Evolutionary conservation across 2,329 filamentous ascomycete species (phyloP).

Genomic region (Pseudomassariella vexata): DNA sequence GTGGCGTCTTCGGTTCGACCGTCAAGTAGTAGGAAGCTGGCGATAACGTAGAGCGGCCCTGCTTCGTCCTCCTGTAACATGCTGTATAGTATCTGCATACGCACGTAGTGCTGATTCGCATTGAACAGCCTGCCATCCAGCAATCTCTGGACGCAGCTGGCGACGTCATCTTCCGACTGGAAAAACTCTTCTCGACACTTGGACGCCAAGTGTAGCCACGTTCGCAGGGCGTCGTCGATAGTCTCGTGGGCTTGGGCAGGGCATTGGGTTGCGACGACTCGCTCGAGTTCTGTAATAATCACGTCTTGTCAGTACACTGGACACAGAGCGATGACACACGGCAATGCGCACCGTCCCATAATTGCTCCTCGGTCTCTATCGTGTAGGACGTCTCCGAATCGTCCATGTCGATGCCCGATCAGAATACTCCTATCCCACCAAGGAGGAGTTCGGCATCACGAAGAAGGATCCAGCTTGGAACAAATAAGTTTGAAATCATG

Average conservation of each 20-base stretch:
- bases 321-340: not conserved
- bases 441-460: no score
- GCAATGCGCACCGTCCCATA: constrained; percentile 72
- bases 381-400: constrained; percentile 63
- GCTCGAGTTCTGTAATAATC: constrained; percentile 36
- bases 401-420: constrained; percentile 35
- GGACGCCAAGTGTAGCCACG: constrained; percentile 75
- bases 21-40: constrained; percentile 80
- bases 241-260: constrained; percentile 40
- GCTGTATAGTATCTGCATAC: constrained; percentile 87
- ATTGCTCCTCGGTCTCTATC: constrained; percentile 76
- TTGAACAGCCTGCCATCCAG: constrained; percentile 70
- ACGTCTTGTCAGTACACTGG: not conserved
- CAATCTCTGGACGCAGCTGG: constrained; percentile 73
- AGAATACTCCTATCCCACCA: no score
- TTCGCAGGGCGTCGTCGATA: constrained; percentile 80
- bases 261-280: constrained; percentile 40
- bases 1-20: constrained; percentile 71
- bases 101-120: constrained; percentile 76
- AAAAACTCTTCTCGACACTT: constrained; percentile 71
- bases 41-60: constrained; percentile 73
- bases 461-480: no score
- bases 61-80: constrained; percentile 84
- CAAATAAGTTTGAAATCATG: no score
- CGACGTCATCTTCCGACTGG: constrained; percentile 71